These are phyloP conservation scores for Saccharomycopsis phalli DNA, from an alignment of 1,139 yeast species.

Conservation along the genomic window DNA sequence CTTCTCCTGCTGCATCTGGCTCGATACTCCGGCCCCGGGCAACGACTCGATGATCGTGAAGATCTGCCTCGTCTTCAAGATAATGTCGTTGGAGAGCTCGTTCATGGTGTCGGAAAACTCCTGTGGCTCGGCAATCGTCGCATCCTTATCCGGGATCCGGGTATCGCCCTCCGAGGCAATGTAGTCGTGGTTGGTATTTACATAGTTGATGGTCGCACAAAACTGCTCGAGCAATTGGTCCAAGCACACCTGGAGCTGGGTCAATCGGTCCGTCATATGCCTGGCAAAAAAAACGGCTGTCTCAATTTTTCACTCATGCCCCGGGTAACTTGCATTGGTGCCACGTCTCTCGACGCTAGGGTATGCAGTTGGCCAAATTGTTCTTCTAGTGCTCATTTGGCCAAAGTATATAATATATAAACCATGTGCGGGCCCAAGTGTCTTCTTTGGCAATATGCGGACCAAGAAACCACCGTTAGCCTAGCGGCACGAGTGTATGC, in stretches of 20 bases:
- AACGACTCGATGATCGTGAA: slow-evolving; percentile 76
- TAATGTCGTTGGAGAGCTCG: slow-evolving; percentile 75
- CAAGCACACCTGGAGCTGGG: slow-evolving; percentile 84
- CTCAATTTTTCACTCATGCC: background rate
- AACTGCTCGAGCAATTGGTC: slow-evolving; percentile 90
- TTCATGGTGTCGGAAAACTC: slow-evolving; percentile 52
- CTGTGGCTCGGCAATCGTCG: slow-evolving; percentile 33
- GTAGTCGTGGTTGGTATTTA: slow-evolving; percentile 63
- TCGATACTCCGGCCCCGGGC: slow-evolving; percentile 89
- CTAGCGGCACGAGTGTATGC: too few species aligned
- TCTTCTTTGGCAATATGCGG: too few species aligned
- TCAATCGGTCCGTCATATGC: slow-evolving; percentile 73
- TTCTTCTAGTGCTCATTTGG: too few species aligned
- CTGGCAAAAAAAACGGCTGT: background rate
- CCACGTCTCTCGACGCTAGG: too few species aligned
- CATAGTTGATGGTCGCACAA: slow-evolving; percentile 81
- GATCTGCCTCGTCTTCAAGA: slow-evolving; percentile 78
- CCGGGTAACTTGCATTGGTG: too few species aligned
- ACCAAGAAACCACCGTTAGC: too few species aligned
- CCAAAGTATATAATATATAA: too few species aligned
- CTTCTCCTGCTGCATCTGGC: slow-evolving; percentile 57
- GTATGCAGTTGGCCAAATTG: too few species aligned
- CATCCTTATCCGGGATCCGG: slow-evolving; percentile 42
- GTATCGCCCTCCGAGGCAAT: slow-evolving; percentile 43
- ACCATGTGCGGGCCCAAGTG: too few species aligned